A percentile compares a stretch with the other conserved stretches of the same genome.
Evolutionary conservation across 495 filamentous ascomycete genomes (phyloP).

Genomic region (Massariosphaeria phaeospora): DNA sequence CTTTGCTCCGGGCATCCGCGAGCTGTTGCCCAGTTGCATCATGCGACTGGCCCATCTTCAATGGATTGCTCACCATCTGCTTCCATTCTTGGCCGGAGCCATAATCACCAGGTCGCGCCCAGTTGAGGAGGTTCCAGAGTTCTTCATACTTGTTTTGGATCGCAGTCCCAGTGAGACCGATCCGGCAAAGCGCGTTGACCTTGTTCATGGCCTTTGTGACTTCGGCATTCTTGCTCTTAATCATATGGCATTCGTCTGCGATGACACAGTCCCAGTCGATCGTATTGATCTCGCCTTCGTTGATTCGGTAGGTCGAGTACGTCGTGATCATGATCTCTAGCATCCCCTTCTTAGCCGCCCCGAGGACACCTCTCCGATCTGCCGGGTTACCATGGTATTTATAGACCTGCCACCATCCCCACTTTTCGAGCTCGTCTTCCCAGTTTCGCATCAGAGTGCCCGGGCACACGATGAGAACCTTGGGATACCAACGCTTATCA

Average conservation of each 20-base stretch:
- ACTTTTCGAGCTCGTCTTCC: slow-evolving; percentile 75
- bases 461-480: slow-evolving; percentile 80
- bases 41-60: slow-evolving; percentile 84
- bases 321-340: slow-evolving; percentile 92
- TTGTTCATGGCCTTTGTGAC: slow-evolving; percentile 85
- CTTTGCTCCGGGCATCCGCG: slow-evolving; percentile 72
- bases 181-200: slow-evolving; percentile 86
- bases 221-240: slow-evolving; percentile 74
- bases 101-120: slow-evolving; percentile 87
- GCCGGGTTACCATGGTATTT: slow-evolving; percentile 63
- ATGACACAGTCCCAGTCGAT: slow-evolving; percentile 95
- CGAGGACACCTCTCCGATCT: slow-evolving; percentile 65
- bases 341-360: slow-evolving; percentile 68
- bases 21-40: slow-evolving; percentile 85
- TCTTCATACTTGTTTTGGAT: slow-evolving; percentile 99
- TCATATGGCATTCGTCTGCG: slow-evolving; percentile 90
- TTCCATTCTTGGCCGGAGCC: slow-evolving; percentile 78
- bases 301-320: slow-evolving; percentile 77
- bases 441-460: slow-evolving; percentile 86
- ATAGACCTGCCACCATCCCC: slow-evolving; percentile 95
- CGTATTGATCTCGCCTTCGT: slow-evolving; percentile 70
- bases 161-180: slow-evolving; percentile 91
- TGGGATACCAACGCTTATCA: slow-evolving; percentile 71
- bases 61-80: slow-evolving; percentile 65
- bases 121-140: slow-evolving; percentile 93